Base-by-base conservation (phyloP, 148 eudicot species). In the Arctostaphylos glauca region DNA sequence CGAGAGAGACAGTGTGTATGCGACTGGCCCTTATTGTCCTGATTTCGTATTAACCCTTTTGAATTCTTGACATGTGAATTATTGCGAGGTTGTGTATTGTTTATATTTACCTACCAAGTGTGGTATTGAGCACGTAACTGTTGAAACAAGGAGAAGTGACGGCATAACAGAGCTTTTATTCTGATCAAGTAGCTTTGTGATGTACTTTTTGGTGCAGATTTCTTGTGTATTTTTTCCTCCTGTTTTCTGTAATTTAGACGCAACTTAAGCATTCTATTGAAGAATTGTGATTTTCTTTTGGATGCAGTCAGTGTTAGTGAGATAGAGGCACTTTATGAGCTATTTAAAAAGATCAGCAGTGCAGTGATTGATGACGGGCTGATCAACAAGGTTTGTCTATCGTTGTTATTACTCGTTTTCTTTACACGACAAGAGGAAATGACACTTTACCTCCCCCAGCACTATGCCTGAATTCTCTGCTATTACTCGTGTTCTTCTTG, bases 241-340 rank as follows among this genome's bases (percentile, higher is more conserved):
- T 55, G 21, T 41, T 78, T 58, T 7, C 80, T 56, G 15, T 16
- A 70, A 52, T 62, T 48, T 31, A 55, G 55, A 9, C 68, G 54
- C 23, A 79, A 81, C 47, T 12, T n/a, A 12, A 3, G 46, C 43
- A 18, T 59, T 81, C 73, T 77, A 19, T 55, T 86, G 74, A 44
- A 31, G n/a, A 43, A 64, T 47, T 81, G 15, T 86, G 19, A 64
- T 55, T 81, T 83, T 53, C 5, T 21, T 64, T 48, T 80, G 56
- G 15, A 85, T 94, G 93, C 96, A 95, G 98, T 95, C 89, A 95
- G 98, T 86, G 98, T 95, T 52, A 95, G 98, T 56, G 98, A 95
- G 84, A 89, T 95, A 85, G 98, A 95, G 88, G 98, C 98, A 60
- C 95, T 95, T 77, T 95, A 95, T 85, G 98, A 95, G 86, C 90